phyloP scores from a whole-genome alignment of 2,329 filamentous ascomycete species.

The Dendryphion nanum region DNA sequence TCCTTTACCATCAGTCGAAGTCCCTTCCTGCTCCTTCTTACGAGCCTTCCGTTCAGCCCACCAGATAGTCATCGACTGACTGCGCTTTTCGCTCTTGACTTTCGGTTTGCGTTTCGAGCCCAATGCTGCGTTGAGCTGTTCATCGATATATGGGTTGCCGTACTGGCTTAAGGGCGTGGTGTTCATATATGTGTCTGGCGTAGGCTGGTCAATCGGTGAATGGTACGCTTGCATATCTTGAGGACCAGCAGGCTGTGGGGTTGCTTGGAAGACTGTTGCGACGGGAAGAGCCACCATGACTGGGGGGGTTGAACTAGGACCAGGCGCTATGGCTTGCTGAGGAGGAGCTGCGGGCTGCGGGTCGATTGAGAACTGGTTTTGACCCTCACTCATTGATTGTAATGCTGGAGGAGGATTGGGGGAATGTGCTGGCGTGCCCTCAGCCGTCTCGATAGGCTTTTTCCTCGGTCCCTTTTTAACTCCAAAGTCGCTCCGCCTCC shows the following conservation, averaged over 20 bases:
- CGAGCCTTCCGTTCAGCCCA: slow-evolving; percentile 45
- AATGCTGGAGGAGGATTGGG: slow-evolving; percentile 26
- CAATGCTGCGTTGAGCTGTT: slow-evolving; percentile 18
- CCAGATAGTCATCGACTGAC: slow-evolving; percentile 47
- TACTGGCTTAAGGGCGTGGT: slow-evolving; percentile 36
- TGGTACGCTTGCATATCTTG: slow-evolving; percentile 16
- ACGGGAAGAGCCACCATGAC: slow-evolving; percentile 15
- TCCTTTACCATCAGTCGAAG: slow-evolving; percentile 13
- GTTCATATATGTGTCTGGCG: slow-evolving; percentile 35
- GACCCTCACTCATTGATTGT: slow-evolving; percentile 38
- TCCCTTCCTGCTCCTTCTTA: slow-evolving; percentile 27
- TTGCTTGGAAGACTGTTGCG: slow-evolving; percentile 33
- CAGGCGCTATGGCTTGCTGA: neutral
- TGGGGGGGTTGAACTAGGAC: slow-evolving; percentile 1
- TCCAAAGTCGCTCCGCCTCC: slow-evolving; percentile 47
- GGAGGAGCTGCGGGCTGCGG: slow-evolving; percentile 13
- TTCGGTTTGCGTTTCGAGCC: slow-evolving; percentile 34
- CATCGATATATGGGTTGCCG: slow-evolving; percentile 25
- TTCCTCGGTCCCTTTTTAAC: slow-evolving; percentile 50
- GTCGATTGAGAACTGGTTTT: slow-evolving; percentile 38
- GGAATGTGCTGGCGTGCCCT: slow-evolving; percentile 17
- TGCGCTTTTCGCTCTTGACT: slow-evolving; percentile 46
- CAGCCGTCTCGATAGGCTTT: slow-evolving; percentile 26
- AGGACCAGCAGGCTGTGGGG: slow-evolving; percentile 24
- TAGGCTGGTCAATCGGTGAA: slow-evolving; percentile 16